Evolutionary conservation across 228 moss, liverwort and hornwort genomes (phyloP), one percentile per base, ranked within the genome.

Genomic region (Sphagnum fallax): DNA sequence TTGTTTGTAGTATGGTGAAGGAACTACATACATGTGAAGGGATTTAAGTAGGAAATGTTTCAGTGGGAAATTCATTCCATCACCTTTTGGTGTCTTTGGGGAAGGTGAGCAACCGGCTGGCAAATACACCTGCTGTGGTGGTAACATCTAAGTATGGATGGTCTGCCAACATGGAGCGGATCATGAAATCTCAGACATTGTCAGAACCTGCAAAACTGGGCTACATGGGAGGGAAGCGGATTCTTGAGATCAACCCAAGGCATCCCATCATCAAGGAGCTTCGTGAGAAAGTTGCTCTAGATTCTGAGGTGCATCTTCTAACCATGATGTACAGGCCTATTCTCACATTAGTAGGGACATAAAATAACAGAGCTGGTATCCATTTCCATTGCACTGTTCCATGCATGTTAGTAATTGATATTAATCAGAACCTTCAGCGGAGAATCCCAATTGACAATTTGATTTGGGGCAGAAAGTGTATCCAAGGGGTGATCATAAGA

Each of bases 141-240:
- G 96, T 96, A 49, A 91, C 93, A 47, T 96, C 96, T 0, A 96
- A 96, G 77, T 96, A 86, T 59, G 96, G 96, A 63, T 96, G 96
- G 96, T 93, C 91, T 64, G 91, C 96, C 49, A 96, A 96, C 70
- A 96, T 96, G 96, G 96, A 96, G 75, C 78, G 96, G 62, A 96
- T 96, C 67, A 96, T 96, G 96, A 88, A 96, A 82, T 91, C 96
- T 57, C 96, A 96, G 72, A 96, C 96, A 16, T 79, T 96, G 5
- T 84, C 91, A 67, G 96, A 96, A 72, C 80, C 88, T 32, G 90
- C 74, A 71, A 96, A 96, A 83, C 96, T 93, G 76, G 77, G 82
- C 14, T 96, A 96, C 67, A 96, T 96, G 96, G 83, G 87, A 66
- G 93, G 96, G 52, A 96, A 90, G 66, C 71, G 93, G 69, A 96